Conservation (phyloP, 495 filamentous ascomycete species). For the Penicillium taxi region DNA sequence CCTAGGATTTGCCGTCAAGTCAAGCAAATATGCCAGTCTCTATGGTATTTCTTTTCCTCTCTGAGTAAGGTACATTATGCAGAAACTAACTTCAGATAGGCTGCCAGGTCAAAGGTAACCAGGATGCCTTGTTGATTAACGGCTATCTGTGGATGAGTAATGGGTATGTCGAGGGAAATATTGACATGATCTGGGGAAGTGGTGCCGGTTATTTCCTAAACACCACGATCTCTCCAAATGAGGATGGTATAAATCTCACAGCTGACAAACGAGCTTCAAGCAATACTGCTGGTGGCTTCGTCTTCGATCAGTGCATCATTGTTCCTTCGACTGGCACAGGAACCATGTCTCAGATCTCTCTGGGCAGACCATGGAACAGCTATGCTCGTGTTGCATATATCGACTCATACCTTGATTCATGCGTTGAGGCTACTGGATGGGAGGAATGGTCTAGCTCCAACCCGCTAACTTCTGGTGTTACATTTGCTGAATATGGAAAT, state of each 20-base stretch:
- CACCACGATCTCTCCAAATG: constrained; percentile 38
- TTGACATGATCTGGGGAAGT: constrained; percentile 13
- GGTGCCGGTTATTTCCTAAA: constrained; percentile 49
- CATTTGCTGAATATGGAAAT: constrained; percentile 15
- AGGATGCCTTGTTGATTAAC: constrained; percentile 9
- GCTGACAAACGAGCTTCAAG: constrained; percentile 30
- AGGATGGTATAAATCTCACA: constrained; percentile 34
- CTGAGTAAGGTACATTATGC: too few relatives aligned
- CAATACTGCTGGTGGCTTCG: constrained; percentile 7
- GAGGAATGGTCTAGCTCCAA: constrained; percentile 10
- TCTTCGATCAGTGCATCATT: constrained; percentile 11
- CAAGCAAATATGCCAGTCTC: constrained; percentile 9
- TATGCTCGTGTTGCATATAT: constrained; percentile 55
- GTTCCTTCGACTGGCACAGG: constrained; percentile 1
- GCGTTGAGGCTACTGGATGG: constrained; percentile 55
- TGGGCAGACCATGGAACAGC: constrained; percentile 54
- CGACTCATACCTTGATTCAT: constrained; percentile 37
- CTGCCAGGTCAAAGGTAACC: constrained; percentile 11
- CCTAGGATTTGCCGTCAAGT: constrained; percentile 7
- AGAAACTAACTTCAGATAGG: not conserved
- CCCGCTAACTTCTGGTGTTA: constrained; percentile 9
- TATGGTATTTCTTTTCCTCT: not conserved
- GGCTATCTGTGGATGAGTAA: constrained; percentile 8
- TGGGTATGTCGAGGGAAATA: constrained; percentile 10
- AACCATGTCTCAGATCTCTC: constrained; percentile 26